Percentiles rank a stretch among this genome's conserved stretches.
Evolutionary conservation across 1,284 basidiomycete genomes (phyloP).

Genomic region (Rhodotorula sp.): DNA sequence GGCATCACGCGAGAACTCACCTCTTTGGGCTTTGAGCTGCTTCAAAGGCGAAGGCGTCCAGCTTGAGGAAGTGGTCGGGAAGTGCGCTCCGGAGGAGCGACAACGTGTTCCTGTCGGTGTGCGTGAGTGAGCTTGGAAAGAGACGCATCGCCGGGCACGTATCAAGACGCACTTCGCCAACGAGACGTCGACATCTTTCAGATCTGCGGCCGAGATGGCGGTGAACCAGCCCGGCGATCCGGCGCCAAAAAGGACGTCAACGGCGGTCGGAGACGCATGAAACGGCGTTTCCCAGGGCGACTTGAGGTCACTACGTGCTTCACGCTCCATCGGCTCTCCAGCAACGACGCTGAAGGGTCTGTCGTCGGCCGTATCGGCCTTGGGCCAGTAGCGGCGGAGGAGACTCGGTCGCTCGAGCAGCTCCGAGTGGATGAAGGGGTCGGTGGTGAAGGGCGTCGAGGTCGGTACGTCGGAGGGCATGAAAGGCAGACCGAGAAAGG

Average conservation of each 20-base stretch:
- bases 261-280: constrained; percentile 37
- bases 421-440: constrained; percentile 50
- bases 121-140: not conserved
- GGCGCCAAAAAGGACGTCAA: constrained; percentile 40
- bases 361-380: constrained; percentile 11
- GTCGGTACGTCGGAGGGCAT: constrained; percentile 51
- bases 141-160: not conserved
- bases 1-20: constrained; percentile 51
- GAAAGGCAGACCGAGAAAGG: constrained; percentile 67
- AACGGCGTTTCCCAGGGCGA: constrained; percentile 44
- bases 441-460: constrained; percentile 48
- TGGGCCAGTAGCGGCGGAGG: constrained; percentile 44
- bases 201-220: constrained; percentile 44
- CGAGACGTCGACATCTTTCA: constrained; percentile 46
- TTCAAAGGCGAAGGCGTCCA: constrained; percentile 59
- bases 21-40: constrained; percentile 61
- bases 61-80: constrained; percentile 49
- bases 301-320: constrained; percentile 39
- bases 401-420: constrained; percentile 38
- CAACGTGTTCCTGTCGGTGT: constrained; percentile 43
- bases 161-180: constrained; percentile 44
- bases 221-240: constrained; percentile 48
- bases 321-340: constrained; percentile 52
- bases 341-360: constrained; percentile 48
- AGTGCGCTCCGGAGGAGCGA: constrained; percentile 44